Evolutionary conservation across 176 grass and related monocot species (phyloP).

Genomic region (Phoenix roebelenii): DNA sequence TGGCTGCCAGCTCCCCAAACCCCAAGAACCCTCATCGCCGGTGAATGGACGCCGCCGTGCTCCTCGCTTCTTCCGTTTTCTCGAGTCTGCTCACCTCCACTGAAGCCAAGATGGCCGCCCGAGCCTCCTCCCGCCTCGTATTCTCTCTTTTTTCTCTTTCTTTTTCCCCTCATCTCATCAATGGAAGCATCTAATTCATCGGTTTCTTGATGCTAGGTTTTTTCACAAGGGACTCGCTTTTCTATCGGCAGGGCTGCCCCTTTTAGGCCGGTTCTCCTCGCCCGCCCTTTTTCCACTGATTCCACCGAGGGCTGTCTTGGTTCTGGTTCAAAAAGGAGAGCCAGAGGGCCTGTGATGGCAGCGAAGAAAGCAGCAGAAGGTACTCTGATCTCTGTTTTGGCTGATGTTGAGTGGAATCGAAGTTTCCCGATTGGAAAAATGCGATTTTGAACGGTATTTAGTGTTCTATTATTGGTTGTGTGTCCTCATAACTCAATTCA

Average conservation of each 20-base stretch:
- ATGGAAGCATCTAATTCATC: not conserved
- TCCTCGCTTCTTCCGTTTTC: conserved; percentile 12
- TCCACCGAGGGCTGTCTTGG: conserved; percentile 15
- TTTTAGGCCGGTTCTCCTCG: conserved; percentile 36
- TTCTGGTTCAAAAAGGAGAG: conserved; percentile 51
- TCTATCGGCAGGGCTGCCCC: not conserved
- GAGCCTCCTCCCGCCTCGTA: conserved; percentile 50
- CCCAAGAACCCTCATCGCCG: too few species aligned
- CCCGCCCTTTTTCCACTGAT: conserved; percentile 29
- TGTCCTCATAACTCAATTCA: too few species aligned
- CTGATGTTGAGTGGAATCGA: not conserved
- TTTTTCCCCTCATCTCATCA: not conserved
- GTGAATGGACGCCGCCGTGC: not conserved
- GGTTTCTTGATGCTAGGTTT: conserved; percentile 6
- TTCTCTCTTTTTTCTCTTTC: conserved; percentile 1
- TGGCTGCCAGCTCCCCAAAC: too few species aligned
- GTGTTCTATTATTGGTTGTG: too few species aligned
- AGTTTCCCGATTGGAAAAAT: not conserved
- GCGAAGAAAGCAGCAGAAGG: conserved; percentile 82
- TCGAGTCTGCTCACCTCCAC: conserved; percentile 14
- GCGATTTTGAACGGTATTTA: not conserved
- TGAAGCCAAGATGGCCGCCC: conserved; percentile 19
- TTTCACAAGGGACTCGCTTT: not conserved
- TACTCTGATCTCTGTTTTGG: conserved; percentile 1
- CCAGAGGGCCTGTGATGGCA: conserved; percentile 76